Base-by-base conservation (phyloP, 306 rosid species). In the Gynostemma pentaphyllum region DNA sequence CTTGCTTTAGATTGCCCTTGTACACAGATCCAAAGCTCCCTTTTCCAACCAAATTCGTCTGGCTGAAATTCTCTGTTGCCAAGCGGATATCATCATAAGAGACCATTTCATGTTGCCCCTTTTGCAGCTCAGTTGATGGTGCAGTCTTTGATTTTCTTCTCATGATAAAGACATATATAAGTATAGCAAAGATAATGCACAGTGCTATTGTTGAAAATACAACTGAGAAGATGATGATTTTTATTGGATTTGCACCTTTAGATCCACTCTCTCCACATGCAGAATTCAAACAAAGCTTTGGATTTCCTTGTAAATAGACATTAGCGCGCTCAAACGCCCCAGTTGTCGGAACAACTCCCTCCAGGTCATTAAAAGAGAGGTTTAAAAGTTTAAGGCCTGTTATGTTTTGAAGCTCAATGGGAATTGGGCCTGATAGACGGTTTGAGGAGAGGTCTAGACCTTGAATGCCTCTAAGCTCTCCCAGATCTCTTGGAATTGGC, bases 11-110 rank as follows among this genome's bases (percentile, higher is more conserved):
- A 19, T 36, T 29, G 41, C 95, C 96, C 77, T 37, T 76, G 42
- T 80, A 89, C 2, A 89, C 95, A 2, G 80, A 64, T 14, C 95
- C 94, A 71, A 85, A 85, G 73, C 90, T 71, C 15, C 95, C 90
- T n/a, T 12, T 67, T 57, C 90, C 96, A 18, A 85, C 5, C 9
- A 30, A 55, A 9, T 16, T 30, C 16, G 29, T 32, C n/a, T 55
- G 24, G 21, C 8, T 55, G n/a, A 88, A 85, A 40, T 68, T 72
- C 21, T 67, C 82, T 0, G 94, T 88, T 13, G 96, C 84, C 12
- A 11, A 3, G 4, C 86, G 82, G 39, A 85, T 83, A 22, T 76
- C 90, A 4, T 78, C 84, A 56, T 79, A 88, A 2, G 90, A 63
- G 28, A 88, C 64, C 82, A 68, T 75, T 29, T 62, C 80, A 64